Evolutionary conservation across 2,329 filamentous ascomycete species (phyloP).

Genomic region (Fusarium coicis): DNA sequence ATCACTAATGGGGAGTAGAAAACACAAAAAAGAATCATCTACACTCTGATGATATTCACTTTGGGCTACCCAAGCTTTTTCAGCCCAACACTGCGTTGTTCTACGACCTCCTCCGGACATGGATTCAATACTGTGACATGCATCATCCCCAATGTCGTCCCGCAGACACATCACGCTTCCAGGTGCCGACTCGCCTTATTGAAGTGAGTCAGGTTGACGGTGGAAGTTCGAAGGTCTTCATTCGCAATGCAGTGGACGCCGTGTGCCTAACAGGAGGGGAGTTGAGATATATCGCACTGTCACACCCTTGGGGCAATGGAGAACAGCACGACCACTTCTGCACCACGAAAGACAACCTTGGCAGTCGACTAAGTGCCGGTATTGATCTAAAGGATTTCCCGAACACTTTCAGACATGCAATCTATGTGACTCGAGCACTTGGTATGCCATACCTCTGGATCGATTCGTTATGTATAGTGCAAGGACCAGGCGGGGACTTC

Average conservation of each 20-base stretch:
- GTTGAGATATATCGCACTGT: conserved; percentile 15
- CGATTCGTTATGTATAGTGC: conserved; percentile 19
- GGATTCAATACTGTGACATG: conserved; percentile 21
- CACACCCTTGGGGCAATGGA: conserved; percentile 17
- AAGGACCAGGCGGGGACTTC: background rate
- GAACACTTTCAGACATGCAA: background rate
- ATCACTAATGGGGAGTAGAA: background rate
- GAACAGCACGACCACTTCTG: conserved; percentile 8
- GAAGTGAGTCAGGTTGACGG: background rate
- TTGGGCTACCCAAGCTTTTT: conserved; percentile 17
- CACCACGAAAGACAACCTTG: conserved; percentile 7
- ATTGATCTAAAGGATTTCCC: background rate
- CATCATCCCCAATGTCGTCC: conserved; percentile 1
- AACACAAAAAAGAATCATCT: background rate
- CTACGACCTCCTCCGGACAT: conserved; percentile 4
- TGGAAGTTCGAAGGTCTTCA: background rate
- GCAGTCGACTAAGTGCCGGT: background rate
- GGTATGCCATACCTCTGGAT: conserved; percentile 16
- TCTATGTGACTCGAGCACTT: background rate
- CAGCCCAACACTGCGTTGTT: background rate
- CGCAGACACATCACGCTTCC: background rate
- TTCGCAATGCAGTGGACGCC: background rate
- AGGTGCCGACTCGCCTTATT: conserved; percentile 15
- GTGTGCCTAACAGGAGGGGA: fast-evolving
- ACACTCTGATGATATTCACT: background rate